Evolutionary conservation across 495 filamentous ascomycete species (phyloP).

Genomic region (Patellaria atrata): DNA sequence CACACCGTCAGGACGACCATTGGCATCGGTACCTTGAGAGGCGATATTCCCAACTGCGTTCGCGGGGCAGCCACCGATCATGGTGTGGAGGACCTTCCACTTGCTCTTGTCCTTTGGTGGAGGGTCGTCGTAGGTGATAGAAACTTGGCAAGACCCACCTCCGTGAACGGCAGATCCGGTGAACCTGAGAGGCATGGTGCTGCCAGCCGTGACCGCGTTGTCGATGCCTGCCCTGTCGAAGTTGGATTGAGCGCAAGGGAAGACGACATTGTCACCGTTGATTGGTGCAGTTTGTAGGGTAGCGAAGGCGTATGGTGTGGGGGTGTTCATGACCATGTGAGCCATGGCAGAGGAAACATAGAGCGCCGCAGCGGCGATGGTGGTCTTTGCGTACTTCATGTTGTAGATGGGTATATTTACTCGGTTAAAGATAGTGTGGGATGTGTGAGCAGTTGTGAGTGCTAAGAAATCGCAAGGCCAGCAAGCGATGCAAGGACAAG

Average conservation of each 20-base stretch:
- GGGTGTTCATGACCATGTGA: constrained; percentile 59
- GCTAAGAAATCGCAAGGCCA: too few species aligned
- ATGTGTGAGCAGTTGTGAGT: neutral
- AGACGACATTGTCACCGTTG: constrained; percentile 43
- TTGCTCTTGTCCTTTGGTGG: constrained; percentile 39
- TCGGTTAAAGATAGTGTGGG: neutral
- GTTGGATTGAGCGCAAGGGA: constrained; percentile 54
- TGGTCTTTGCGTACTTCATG: constrained; percentile 20
- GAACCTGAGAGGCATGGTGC: constrained; percentile 39
- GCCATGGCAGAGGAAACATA: constrained; percentile 34
- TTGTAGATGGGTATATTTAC: constrained; percentile 14
- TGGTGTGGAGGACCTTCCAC: constrained; percentile 72
- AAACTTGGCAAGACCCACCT: constrained; percentile 78
- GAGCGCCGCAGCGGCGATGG: constrained; percentile 34
- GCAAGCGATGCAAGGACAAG: too few species aligned
- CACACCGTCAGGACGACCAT: constrained; percentile 13
- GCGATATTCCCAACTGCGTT: constrained; percentile 32
- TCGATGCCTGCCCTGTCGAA: constrained; percentile 33
- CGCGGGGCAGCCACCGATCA: constrained; percentile 67
- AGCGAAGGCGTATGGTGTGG: constrained; percentile 43
- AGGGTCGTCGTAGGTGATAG: constrained; percentile 57
- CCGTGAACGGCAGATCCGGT: constrained; percentile 56
- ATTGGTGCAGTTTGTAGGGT: constrained; percentile 48
- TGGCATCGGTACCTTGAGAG: constrained; percentile 7
- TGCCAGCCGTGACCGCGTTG: constrained; percentile 39